Evolutionary conservation across 345 rosid genomes (phyloP).

Genomic region (Syzygium aromaticum): DNA sequence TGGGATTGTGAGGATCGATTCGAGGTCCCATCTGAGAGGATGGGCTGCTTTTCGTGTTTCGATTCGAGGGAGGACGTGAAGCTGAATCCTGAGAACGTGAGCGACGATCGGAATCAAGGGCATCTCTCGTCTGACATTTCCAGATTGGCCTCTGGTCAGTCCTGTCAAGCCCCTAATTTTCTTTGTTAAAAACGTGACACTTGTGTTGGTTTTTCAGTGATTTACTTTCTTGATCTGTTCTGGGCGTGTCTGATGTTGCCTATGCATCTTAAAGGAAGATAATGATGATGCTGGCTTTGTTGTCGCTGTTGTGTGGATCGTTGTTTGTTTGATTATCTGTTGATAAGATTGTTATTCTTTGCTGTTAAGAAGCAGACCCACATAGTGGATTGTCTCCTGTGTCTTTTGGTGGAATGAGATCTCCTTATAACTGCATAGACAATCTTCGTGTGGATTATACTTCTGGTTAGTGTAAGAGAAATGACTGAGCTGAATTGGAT

Average conservation of each 20-base stretch:
- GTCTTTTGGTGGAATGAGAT: conserved; percentile 16
- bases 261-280: neutral
- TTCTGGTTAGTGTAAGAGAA: neutral
- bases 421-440: neutral
- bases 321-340: neutral
- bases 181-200: neutral
- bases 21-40: conserved; percentile 20
- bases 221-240: conserved; percentile 36
- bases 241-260: conserved; percentile 7
- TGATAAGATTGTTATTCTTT: neutral
- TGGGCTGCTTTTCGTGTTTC: conserved; percentile 96
- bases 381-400: conserved; percentile 8
- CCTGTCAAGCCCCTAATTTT: neutral
- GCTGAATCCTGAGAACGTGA: conserved; percentile 51
- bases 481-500: neutral
- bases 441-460: neutral
- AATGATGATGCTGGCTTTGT: neutral
- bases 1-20: conserved; percentile 1
- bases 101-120: conserved; percentile 41
- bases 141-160: conserved; percentile 67
- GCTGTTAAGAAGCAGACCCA: conserved; percentile 1
- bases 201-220: neutral
- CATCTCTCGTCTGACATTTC: conserved; percentile 51
- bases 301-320: neutral
- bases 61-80: conserved; percentile 82